Percentiles rank a stretch among this genome's conserved stretches.
Evolutionary conservation across 1,139 yeast genomes (phyloP).

Genomic region (Blastobotrys elegans): DNA sequence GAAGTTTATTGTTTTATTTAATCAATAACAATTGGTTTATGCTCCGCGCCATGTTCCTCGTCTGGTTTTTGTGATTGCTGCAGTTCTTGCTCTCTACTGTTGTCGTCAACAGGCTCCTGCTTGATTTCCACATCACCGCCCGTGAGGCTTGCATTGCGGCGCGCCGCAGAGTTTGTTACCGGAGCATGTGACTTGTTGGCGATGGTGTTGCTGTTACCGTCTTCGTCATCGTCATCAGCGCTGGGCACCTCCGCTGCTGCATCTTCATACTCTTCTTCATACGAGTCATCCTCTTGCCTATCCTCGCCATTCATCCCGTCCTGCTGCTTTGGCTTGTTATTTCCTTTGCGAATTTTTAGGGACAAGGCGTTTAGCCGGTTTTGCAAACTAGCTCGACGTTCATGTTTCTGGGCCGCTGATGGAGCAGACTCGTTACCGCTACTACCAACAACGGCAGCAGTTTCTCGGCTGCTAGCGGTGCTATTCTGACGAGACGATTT

Average conservation of each 20-base stretch:
- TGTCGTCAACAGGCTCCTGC: neutral
- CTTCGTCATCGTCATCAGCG: neutral
- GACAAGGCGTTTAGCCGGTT: constrained; percentile 27
- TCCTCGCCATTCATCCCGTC: neutral
- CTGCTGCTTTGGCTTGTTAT: constrained; percentile 1
- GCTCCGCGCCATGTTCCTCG: constrained; percentile 3
- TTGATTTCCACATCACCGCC: neutral
- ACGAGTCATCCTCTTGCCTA: neutral
- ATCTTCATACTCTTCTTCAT: neutral
- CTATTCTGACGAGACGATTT: neutral
- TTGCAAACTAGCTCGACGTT: constrained; percentile 24
- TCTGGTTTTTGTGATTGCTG: too few relatives aligned
- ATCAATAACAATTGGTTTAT: constrained; percentile 10
- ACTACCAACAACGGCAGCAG: neutral
- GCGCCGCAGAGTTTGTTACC: constrained; percentile 6
- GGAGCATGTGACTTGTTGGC: neutral
- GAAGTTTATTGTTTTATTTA: too few relatives aligned
- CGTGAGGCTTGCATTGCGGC: constrained; percentile 16
- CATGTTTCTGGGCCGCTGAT: neutral
- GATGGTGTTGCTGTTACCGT: neutral
- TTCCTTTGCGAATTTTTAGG: constrained; percentile 22
- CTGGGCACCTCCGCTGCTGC: neutral
- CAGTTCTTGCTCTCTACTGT: too few relatives aligned
- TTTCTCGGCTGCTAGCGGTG: constrained; percentile 3
- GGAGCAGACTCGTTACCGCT: neutral